These are phyloP conservation scores for Lasiodiplodia citricola DNA, from an alignment of 2,329 filamentous ascomycete genomes.

Conservation along the genomic window DNA sequence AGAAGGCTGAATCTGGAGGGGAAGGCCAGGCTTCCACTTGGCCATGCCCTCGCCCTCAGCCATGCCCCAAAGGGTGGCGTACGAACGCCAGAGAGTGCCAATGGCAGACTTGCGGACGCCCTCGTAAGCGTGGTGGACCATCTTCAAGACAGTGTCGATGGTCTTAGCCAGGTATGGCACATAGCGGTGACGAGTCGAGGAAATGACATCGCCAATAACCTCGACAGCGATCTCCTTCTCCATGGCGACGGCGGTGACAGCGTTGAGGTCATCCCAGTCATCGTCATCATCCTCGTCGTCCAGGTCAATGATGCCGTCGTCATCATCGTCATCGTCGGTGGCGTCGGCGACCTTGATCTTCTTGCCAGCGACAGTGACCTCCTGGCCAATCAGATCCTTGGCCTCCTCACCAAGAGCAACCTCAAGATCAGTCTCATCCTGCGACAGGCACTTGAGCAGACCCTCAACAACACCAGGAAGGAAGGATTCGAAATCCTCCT, in stretches of 20 bases:
- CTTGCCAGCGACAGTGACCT: conserved; percentile 79
- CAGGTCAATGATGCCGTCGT: conserved; percentile 62
- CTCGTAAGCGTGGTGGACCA: conserved; percentile 89
- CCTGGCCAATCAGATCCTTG: conserved; percentile 74
- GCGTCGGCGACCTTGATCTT: conserved; percentile 79
- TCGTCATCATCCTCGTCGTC: conserved; percentile 82
- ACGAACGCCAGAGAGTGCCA: conserved; percentile 90
- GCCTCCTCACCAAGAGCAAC: conserved; percentile 76
- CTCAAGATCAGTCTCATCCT: conserved; percentile 84
- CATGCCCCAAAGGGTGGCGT: conserved; percentile 86
- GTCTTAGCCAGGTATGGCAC: conserved; percentile 89
- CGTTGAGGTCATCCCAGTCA: conserved; percentile 81
- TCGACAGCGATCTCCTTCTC: conserved; percentile 98
- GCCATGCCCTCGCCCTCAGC: conserved; percentile 77
- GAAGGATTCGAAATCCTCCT: conserved; percentile 80
- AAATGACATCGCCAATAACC: conserved; percentile 90
- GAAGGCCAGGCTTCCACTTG: conserved; percentile 90
- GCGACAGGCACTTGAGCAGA: conserved; percentile 82
- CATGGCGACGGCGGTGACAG: conserved; percentile 85
- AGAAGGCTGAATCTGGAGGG: conserved; percentile 79
- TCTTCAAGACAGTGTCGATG: conserved; percentile 77
- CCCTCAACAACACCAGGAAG: conserved; percentile 78
- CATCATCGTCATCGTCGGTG: conserved; percentile 63
- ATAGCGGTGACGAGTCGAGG: conserved; percentile 79
- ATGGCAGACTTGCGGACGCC: conserved; percentile 92